phyloP scores from a whole-genome alignment of 75 land plant species.

The Sequoiadendron giganteum region DNA sequence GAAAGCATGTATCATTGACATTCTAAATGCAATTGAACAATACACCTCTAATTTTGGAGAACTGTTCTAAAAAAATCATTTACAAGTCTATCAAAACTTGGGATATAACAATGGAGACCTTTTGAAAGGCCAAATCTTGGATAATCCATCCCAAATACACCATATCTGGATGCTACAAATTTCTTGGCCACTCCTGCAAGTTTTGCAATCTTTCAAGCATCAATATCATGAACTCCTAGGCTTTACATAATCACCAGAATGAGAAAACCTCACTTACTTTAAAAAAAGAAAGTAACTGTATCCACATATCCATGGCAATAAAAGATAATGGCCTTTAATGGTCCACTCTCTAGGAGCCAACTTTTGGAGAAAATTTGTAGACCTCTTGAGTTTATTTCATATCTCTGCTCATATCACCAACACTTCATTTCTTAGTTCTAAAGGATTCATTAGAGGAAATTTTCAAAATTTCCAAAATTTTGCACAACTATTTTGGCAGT shows the following conservation, averaged over 20 bases:
- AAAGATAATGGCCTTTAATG: slow-evolving; percentile 63
- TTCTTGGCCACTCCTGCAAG: slow-evolving; percentile 77
- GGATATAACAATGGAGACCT: slow-evolving; percentile 90
- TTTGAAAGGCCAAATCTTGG: slow-evolving; percentile 94
- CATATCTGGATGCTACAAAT: slow-evolving; percentile 76
- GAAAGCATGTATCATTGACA: too few species aligned
- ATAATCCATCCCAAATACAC: slow-evolving; percentile 95
- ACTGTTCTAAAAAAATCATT: slow-evolving; percentile 90
- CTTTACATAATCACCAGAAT: neutral
- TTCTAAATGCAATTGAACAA: too few species aligned
- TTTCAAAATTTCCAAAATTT: neutral
- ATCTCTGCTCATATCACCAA: slow-evolving; percentile 41
- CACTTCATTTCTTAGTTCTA: neutral
- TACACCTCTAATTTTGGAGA: slow-evolving; percentile 26
- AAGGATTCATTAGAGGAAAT: neutral
- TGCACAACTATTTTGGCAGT: neutral
- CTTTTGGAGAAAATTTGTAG: slow-evolving; percentile 79
- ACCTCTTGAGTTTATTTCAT: slow-evolving; percentile 72
- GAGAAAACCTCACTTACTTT: slow-evolving; percentile 41
- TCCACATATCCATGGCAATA: slow-evolving; percentile 96
- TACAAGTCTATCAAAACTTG: slow-evolving; percentile 76
- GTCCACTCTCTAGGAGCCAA: slow-evolving; percentile 68
- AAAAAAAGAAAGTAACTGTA: slow-evolving; percentile 88
- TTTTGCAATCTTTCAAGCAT: neutral
- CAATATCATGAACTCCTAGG: neutral